Evolutionary conservation across 441 rosid genomes (phyloP), one percentile per base, ranked within the genome.

Genomic region (Pelargonium australe): DNA sequence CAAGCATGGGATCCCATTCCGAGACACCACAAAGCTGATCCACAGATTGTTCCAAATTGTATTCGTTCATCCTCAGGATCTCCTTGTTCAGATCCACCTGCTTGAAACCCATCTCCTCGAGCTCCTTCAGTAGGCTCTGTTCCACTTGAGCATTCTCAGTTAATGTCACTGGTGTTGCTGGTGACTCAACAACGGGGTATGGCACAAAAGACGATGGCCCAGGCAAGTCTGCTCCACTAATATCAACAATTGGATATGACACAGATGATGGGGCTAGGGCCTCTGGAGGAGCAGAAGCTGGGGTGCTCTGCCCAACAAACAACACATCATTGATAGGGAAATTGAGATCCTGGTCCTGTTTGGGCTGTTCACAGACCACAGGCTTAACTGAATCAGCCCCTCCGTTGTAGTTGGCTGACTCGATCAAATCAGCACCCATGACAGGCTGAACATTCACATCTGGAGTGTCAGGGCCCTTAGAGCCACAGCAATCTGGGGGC

Each of bases 41-140:
- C 70, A 89, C 80, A 2, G 92, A 86, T 70, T 85, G 85, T 81
- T 86, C 93, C 81, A 95, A 71, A 81, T 92, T 70, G 73, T 89
- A 95, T 57, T 86, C 86, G 7, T 90, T 89, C 78, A 73, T 75
- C 88, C 95, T 84, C 82, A 95, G 69, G 16, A 92, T 72, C 82
- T 92, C 96, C 86, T 89, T 92, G 89, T 95, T 92, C 83, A 90
- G 64, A 79, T 89, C 95, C 20, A 85, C 80, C 83, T 87, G 90
- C 84, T 85, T 88, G 85, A 95, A 95, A 51, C 99, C 99, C 99
- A 95, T 95, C 68, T 85, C 89, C 75, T 86, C 92, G 0, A 92
- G 93, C 73, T 95, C 98, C 80, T 82, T 89, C 11, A 95, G 93
- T 41, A 90, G 90, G 5, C 70, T 67, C 72, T 51, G 62, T 87